These are phyloP conservation scores for Pseudohalonectria lignicola DNA, from an alignment of 2,329 filamentous ascomycete genomes.

Conservation along the genomic window DNA sequence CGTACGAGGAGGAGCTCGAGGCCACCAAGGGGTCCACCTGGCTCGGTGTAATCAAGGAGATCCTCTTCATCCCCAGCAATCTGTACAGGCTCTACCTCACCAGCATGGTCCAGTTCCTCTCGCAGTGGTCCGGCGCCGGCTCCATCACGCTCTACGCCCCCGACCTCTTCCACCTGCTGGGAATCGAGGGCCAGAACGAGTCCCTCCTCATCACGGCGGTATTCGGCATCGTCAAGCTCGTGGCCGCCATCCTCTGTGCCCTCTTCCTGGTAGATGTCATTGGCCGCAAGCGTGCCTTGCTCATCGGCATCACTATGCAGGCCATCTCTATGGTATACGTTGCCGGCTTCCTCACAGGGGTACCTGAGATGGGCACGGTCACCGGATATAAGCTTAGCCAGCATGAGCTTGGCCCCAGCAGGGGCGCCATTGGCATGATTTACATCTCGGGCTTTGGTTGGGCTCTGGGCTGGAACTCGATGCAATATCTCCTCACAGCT, in stretches of 20 bases:
- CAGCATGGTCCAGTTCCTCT: slow-evolving; percentile 57
- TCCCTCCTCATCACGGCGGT: slow-evolving; percentile 64
- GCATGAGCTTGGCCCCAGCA: slow-evolving; percentile 43
- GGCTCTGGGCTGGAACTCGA: slow-evolving; percentile 64
- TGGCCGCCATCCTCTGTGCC: slow-evolving; percentile 56
- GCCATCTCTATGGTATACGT: slow-evolving; percentile 52
- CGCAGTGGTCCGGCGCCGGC: slow-evolving; percentile 64
- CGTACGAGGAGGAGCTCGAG: slow-evolving; percentile 61
- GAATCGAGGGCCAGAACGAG: slow-evolving; percentile 56
- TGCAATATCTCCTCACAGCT: slow-evolving; percentile 69
- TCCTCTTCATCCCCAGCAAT: slow-evolving; percentile 57
- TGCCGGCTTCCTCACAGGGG: slow-evolving; percentile 48
- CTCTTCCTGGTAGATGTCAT: slow-evolving; percentile 72
- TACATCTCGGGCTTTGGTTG: slow-evolving; percentile 59
- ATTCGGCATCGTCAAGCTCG: slow-evolving; percentile 65
- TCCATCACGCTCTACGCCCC: slow-evolving; percentile 69
- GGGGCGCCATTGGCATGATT: slow-evolving; percentile 62
- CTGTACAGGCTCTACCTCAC: slow-evolving; percentile 62
- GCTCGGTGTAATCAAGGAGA: slow-evolving; percentile 55
- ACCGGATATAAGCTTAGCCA: slow-evolving; percentile 34
- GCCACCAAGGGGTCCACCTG: slow-evolving; percentile 56
- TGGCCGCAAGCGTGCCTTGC: slow-evolving; percentile 58
- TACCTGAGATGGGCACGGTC: slow-evolving; percentile 41
- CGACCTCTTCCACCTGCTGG: slow-evolving; percentile 62
- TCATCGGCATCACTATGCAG: slow-evolving; percentile 50